Evolutionary conservation across 139 green algal species (phyloP), one percentile per base, ranked within the genome.

Genomic region (Parachlorella kessleri): DNA sequence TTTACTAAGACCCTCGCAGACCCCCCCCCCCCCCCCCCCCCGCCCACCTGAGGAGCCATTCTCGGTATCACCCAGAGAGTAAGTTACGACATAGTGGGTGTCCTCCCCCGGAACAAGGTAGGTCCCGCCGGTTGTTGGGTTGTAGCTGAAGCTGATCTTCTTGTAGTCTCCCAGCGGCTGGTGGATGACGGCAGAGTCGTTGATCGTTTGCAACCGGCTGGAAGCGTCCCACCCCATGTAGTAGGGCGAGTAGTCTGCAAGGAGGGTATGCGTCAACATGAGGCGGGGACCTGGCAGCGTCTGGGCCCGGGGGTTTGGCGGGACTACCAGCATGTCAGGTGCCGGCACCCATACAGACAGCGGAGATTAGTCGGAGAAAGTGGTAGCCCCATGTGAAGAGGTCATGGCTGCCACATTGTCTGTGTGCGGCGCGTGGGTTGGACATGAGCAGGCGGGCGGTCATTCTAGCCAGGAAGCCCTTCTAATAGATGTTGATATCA

Each of bases 221-320:
- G 63, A 69, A 32, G 69, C 69, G 26, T 75, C 69, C 69, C 69
- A 75, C 14, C 69, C 69, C 42, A 75, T 14, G 26, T 37, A 75
- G 69, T 59, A 75, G 26, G n/a, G 26, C 24, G 66, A 21, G 42
- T 53, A 75, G 18, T 59, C 63, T 69, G 63, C n/a, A 69, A 8
- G 28, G n/a, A 35, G 28, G 28, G 28, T n/a, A 59, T 59, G 48
- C 14, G 14, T 14, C 14, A 59, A 18, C 48, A 59, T 59, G 48
- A 18, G 48, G 48, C 21, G 14, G 48, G n/a, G n/a, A n/a, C n/a
- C n/a, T n/a, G n/a, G n/a, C n/a, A n/a, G n/a, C n/a, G n/a, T n/a
- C n/a, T n/a, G n/a, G n/a, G n/a, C n/a, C n/a, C n/a, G n/a, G n/a
- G n/a, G n/a, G n/a, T n/a, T n/a, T n/a, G n/a, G n/a, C n/a, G n/a